Base-by-base conservation (phyloP, 2,329 filamentous ascomycete species). In the Grosmannia serpens region DNA sequence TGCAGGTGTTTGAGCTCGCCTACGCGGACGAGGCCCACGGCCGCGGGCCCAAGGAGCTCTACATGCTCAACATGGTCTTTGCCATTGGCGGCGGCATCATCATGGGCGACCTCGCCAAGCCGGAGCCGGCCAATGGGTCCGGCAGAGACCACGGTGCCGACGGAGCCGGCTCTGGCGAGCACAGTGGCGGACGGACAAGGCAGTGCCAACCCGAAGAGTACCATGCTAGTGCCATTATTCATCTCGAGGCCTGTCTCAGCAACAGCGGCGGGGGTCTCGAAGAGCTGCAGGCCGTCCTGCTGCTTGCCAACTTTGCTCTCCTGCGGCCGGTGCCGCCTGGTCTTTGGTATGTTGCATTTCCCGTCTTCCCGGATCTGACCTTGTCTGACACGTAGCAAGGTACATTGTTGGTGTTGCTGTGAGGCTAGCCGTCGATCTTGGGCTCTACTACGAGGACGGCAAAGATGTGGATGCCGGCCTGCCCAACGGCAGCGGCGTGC, bases 331-430 rank as follows among this genome's bases (percentile, higher is more conserved):
- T 97, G 26, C 90, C 92, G 1, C 92, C 92, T 0, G 94, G 94
- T 17, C 75, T 97, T 51, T 97, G 92, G 92, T 80, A 71, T 63
- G n/a, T n/a, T n/a, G n/a, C n/a, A n/a, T n/a, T n/a, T n/a, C n/a
- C n/a, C n/a, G n/a, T n/a, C n/a, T n/a, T n/a, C n/a, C n/a, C n/a
- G n/a, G n/a, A n/a, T n/a, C n/a, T n/a, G n/a, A n/a, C n/a, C n/a
- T n/a, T n/a, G n/a, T 73, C 22, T n/a, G 49, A 24, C 27, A 17
- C 26, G 29, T 31, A 38, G 44, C 11, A 54, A 80, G 77, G 77
- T 97, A 97, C 71, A 97, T 97, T 62, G 89, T 95, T 60, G 94
- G 94, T 13, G 91, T 96, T 50, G 92, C 92, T 7, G 87, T 95
- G 61, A 86, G 94, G 44, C 73, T 97, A 56, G 92, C 90, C 8